Base-by-base conservation (phyloP, 1,284 basidiomycete genomes). In the Microbotryum intermedium region DNA sequence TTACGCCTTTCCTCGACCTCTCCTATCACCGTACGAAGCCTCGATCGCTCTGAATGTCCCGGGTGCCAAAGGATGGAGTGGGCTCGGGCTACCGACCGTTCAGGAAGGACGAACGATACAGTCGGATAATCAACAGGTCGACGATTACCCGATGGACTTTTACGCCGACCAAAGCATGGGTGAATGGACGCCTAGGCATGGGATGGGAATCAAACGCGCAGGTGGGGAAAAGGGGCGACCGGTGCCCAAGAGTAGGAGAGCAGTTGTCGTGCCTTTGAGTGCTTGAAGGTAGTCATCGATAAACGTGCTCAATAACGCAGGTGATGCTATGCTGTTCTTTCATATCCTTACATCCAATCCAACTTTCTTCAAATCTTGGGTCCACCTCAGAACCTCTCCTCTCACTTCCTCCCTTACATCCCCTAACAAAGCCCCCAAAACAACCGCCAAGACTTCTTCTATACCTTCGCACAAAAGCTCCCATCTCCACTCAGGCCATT, bases 1-100 rank as follows among this genome's bases (percentile, higher is more conserved):
- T 3, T 92, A 92, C 71, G 94, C 94, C 0, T 99, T 99, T 76
- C 79, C 86, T 54, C 81, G 82, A 30, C 95, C 95, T 0, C 77
- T 98, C 50, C 77, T 99, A 29, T 94, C 85, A 68, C 92, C 94
- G 0, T 99, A 97, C 74, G 95, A 98, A 76, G 87, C 90, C 0
- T 85, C 86, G 10, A 88, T 97, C 4, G 90, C 87, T 6, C 79
- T 95, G 0, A 89, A 90, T 2, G 66, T 61, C 2, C 25, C 52
- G 9, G 80, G 82, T 65, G 78, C 83, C 20, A 75, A 76, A 21
- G 84, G 83, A 30, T 88, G 87, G 87, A 63, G 68, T 39, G 58
- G 30, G 46, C 65, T 64, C 59, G 62, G 71, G 16, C 62, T 69
- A 26, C 61, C 64, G 4, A 55, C 61, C 23, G 65, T 64, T 0